Percentiles rank a stretch among this genome's conserved stretches.
phyloP scores from a whole-genome alignment of 1,284 basidiomycete species.

The Cutaneotrichosporon sp. region DNA sequence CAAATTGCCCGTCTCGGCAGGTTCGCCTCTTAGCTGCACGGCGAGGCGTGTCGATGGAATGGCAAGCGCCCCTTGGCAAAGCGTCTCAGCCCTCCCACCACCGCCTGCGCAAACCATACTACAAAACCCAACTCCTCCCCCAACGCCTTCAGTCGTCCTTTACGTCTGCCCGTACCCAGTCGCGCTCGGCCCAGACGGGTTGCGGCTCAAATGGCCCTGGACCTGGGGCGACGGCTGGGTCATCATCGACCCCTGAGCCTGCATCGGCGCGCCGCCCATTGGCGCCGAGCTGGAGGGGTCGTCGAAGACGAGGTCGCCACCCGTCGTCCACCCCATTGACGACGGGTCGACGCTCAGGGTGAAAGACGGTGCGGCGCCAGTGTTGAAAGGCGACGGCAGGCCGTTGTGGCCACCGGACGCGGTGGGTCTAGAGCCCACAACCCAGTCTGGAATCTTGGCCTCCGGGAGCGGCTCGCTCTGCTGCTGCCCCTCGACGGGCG shows the following conservation, averaged over 20 bases:
- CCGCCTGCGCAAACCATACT: neutral
- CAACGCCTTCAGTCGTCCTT: neutral
- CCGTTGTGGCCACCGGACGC: neutral
- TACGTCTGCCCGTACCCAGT: neutral
- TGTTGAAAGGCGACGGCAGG: slow-evolving; percentile 4
- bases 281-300: neutral
- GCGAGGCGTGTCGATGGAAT: neutral
- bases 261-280: neutral
- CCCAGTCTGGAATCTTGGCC: slow-evolving; percentile 5
- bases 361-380: neutral
- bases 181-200: neutral
- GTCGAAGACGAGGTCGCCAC: slow-evolving; percentile 1
- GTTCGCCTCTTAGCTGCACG: neutral
- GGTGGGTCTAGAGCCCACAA: neutral
- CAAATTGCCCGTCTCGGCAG: neutral
- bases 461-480: slow-evolving; percentile 3
- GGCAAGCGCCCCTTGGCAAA: too few species aligned
- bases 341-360: slow-evolving; percentile 3
- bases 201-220: neutral
- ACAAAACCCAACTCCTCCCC: neutral
- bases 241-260: neutral
- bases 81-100: neutral
- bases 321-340: neutral
- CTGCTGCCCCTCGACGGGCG: slow-evolving; percentile 3
- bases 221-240: neutral